phyloP scores from a whole-genome alignment of 345 rosid species.

The Mallotus nudiflorus region DNA sequence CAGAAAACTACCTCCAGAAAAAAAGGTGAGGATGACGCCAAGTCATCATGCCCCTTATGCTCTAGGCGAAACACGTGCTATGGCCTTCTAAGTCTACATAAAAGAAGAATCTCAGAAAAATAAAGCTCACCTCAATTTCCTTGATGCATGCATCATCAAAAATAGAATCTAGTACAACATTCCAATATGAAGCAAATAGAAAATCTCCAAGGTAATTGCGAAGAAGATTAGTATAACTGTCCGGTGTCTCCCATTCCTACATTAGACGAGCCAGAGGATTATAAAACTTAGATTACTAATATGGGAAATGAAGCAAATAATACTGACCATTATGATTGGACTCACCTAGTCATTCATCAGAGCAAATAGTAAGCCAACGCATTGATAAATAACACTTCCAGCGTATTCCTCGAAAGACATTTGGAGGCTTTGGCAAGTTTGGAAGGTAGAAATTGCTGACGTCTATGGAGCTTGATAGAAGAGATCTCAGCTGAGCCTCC shows the following conservation, averaged over 20 bases:
- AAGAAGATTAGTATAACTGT: slow-evolving; percentile 57
- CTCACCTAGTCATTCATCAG: slow-evolving; percentile 82
- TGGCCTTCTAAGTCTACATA: background rate
- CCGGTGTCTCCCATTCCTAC: slow-evolving; percentile 68
- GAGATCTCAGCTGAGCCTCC: slow-evolving; percentile 55
- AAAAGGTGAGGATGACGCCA: too few relatives aligned
- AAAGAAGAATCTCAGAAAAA: slow-evolving; percentile 1
- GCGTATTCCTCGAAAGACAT: slow-evolving; percentile 78
- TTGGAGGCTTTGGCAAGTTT: slow-evolving; percentile 76
- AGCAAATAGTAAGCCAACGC: slow-evolving; percentile 88
- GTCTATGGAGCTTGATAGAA: slow-evolving; percentile 53
- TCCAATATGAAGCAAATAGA: slow-evolving; percentile 74
- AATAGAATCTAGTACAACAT: slow-evolving; percentile 64
- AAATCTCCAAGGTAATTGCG: slow-evolving; percentile 90
- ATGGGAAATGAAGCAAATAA: background rate
- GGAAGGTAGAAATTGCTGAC: slow-evolving; percentile 60
- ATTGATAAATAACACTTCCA: slow-evolving; percentile 58
- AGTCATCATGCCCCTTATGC: too few relatives aligned
- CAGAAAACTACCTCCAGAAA: background rate
- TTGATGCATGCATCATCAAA: slow-evolving; percentile 71
- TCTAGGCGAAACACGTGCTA: too few relatives aligned
- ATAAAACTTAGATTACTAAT: background rate
- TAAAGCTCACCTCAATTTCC: slow-evolving; percentile 79
- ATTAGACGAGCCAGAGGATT: slow-evolving; percentile 17
- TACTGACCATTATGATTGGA: slow-evolving; percentile 11